Percentiles rank a stretch among this genome's conserved stretches.
phyloP scores from a whole-genome alignment of 768 basidiomycete genomes.

The Termitomyces sp. region DNA sequence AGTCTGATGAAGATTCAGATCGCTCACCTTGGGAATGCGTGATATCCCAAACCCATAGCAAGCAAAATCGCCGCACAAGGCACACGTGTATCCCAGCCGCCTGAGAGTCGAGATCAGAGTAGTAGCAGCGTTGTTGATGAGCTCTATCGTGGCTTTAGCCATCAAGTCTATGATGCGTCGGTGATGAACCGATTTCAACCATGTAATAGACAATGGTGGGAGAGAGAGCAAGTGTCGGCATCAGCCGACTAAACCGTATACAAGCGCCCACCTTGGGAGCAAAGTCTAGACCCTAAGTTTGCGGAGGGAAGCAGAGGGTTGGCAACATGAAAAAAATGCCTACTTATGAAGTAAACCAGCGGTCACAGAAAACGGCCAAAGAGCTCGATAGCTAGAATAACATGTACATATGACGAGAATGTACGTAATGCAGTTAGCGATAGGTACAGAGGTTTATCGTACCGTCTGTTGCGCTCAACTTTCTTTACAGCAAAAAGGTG shows the following conservation, averaged over 20 bases:
- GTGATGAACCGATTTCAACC: too few species aligned
- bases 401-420: neutral
- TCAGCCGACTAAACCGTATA: too few species aligned
- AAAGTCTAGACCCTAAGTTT: too few species aligned
- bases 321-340: too few species aligned
- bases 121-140: neutral
- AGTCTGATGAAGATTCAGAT: neutral
- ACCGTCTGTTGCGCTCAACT: neutral
- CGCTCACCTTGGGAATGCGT: neutral
- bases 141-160: too few species aligned
- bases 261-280: too few species aligned
- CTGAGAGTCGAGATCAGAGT: neutral
- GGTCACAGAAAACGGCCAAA: neutral
- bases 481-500: neutral
- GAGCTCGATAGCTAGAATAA: neutral
- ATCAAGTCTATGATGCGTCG: too few species aligned
- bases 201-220: too few species aligned
- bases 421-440: neutral
- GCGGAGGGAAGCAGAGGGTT: too few species aligned
- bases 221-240: neutral
- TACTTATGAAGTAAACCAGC: neutral
- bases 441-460: neutral
- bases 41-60: constrained; percentile 2
- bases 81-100: constrained; percentile 5
- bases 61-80: constrained; percentile 10